Base-by-base conservation (phyloP, 2,329 filamentous ascomycete genomes). In the Sphaerulina musiva region DNA sequence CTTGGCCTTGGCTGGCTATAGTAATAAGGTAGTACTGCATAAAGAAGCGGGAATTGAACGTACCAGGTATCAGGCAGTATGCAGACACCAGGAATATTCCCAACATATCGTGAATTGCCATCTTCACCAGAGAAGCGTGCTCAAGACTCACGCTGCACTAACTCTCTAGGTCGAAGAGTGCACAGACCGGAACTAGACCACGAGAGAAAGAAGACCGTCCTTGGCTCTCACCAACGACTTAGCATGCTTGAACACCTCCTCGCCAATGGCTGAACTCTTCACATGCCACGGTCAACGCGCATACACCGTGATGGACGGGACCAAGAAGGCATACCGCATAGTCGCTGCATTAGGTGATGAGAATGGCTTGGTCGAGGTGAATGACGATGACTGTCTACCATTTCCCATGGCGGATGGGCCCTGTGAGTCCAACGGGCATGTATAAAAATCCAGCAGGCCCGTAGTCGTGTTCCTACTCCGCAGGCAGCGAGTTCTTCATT, bases 241-340 rank as follows among this genome's bases (percentile, higher is more conserved):
- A 53, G 54, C 50, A 53, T 45, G 49, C 54, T 56, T 56, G 54
- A 34, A 52, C 31, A 48, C 31, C 52, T 53, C 42, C 29, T 10
- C 44, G 41, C 46, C 48, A 46, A 46, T 40, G 20, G 20, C 20
- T 2, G 20, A 20, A 20, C 20, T 20, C 20, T 20, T 20, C 20
- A 20, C 20, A 20, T 20, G 20, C 20, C 20, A 20, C 3, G 20
- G 39, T 34, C 48, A 40, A 51, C 42, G 29, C 20, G 41, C 36
- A 17, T 20, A 43, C 26, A 54, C 41, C 41, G 29, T 54, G 51
- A 54, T 54, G 51, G 51, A 54, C 46, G 44, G 17, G 29, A 46
- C 51, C 51, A 54, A 54, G 51, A 10, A 40, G 17, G 42, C 42
- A 51, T 23, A 32, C 32, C 48, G 48, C 42, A 40, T 42, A 31